Evolutionary conservation across 345 rosid species (phyloP).

Genomic region (Eucalyptus paniculata): DNA sequence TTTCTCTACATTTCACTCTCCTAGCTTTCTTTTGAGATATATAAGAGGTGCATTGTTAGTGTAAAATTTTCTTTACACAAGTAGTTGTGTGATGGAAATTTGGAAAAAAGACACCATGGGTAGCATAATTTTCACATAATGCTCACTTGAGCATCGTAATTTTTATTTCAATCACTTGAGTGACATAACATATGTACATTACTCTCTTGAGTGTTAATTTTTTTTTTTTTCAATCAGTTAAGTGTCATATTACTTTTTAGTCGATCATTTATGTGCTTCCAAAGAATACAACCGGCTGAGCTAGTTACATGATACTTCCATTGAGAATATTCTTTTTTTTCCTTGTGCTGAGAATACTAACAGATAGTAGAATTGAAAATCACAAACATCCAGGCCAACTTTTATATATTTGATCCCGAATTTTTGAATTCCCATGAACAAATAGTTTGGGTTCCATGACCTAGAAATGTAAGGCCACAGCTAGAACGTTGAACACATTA

Average conservation of each 20-base stretch:
- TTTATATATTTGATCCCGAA: constrained; percentile 13
- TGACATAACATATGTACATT: too few relatives aligned
- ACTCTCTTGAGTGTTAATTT: too few relatives aligned
- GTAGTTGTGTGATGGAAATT: neutral
- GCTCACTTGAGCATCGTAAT: neutral
- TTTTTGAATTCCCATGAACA: constrained; percentile 33
- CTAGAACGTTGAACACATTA: too few relatives aligned
- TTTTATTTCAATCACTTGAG: too few relatives aligned
- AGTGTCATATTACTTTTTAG: too few relatives aligned
- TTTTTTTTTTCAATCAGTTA: too few relatives aligned
- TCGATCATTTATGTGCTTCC: too few relatives aligned
- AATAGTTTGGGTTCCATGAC: constrained; percentile 58
- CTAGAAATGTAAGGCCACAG: neutral
- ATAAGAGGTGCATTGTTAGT: too few relatives aligned
- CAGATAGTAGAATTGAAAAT: neutral
- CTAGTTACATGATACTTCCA: neutral
- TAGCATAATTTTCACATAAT: fast-evolving
- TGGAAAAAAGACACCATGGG: too few relatives aligned
- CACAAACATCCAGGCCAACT: constrained; percentile 51
- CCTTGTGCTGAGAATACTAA: neutral
- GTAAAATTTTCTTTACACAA: neutral
- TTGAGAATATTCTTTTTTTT: neutral
- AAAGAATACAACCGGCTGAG: too few relatives aligned
- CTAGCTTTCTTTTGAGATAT: neutral
- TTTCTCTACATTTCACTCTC: neutral